Evolutionary conservation across 768 basidiomycete genomes (phyloP).

Genomic region (Calocera cornea): DNA sequence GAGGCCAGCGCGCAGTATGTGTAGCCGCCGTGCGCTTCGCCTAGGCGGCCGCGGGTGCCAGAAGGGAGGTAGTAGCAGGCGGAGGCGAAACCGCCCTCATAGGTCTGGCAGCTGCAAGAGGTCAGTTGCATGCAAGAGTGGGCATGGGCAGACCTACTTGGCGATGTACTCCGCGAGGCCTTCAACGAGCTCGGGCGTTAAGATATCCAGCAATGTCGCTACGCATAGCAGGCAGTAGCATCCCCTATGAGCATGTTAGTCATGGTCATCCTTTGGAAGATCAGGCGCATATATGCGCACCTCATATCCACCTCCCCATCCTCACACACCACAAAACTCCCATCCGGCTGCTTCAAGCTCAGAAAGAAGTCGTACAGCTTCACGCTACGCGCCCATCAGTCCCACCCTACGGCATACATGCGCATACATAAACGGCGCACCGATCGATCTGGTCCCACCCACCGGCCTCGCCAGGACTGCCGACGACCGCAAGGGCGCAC

Average conservation of each 20-base stretch:
- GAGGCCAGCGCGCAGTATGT: slow-evolving; percentile 85
- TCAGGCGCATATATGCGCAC: slow-evolving; percentile 29
- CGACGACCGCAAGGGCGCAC: slow-evolving; percentile 70
- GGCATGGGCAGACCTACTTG: slow-evolving; percentile 16
- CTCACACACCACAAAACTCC: slow-evolving; percentile 78
- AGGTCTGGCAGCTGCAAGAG: slow-evolving; percentile 64
- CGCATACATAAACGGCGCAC: no score
- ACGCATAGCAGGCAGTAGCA: slow-evolving; percentile 82
- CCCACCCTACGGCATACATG: no score
- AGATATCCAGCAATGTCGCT: slow-evolving; percentile 67
- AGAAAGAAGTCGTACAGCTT: slow-evolving; percentile 81
- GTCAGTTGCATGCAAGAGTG: neutral
- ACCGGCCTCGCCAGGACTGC: slow-evolving; percentile 52
- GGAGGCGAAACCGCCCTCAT: slow-evolving; percentile 88
- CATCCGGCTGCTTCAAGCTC: slow-evolving; percentile 82
- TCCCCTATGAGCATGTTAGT: slow-evolving; percentile 39
- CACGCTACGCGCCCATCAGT: slow-evolving; percentile 31
- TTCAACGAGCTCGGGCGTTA: slow-evolving; percentile 75
- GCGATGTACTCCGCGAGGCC: slow-evolving; percentile 69
- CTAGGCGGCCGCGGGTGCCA: slow-evolving; percentile 52
- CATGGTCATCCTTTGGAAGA: neutral
- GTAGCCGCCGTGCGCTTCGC: slow-evolving; percentile 97
- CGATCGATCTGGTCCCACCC: slow-evolving; percentile 83
- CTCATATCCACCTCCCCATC: slow-evolving; percentile 90
- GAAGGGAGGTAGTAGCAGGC: slow-evolving; percentile 50